Conservation (phyloP, 2,329 filamentous ascomycete species). For the Coniochaeta pulveracea region DNA sequence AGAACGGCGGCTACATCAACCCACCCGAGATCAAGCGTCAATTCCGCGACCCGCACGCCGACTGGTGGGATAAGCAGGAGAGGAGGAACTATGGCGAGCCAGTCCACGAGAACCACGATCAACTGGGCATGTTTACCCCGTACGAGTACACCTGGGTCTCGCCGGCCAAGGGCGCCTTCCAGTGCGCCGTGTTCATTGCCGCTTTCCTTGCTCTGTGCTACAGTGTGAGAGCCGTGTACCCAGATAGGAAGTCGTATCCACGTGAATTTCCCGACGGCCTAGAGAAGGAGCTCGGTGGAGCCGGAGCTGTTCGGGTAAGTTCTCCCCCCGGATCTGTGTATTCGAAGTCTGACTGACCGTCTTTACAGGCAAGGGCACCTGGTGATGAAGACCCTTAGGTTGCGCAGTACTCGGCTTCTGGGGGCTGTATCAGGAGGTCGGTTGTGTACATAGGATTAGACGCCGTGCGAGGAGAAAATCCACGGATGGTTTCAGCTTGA, state of each 20-base stretch:
- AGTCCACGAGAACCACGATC: conserved; percentile 91
- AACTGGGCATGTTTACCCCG: conserved; percentile 78
- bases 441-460: too few relatives aligned
- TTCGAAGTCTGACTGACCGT: neutral
- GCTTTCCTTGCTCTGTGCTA: conserved; percentile 55
- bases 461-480: too few relatives aligned
- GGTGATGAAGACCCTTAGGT: conserved; percentile 42
- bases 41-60: conserved; percentile 82
- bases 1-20: conserved; percentile 82
- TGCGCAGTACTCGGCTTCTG: too few relatives aligned
- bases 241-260: conserved; percentile 58
- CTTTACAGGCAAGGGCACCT: conserved; percentile 36
- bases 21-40: conserved; percentile 73
- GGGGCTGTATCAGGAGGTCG: too few relatives aligned
- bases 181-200: conserved; percentile 57
- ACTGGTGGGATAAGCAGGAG: conserved; percentile 98
- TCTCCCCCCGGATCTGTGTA: neutral
- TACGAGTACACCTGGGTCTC: conserved; percentile 79
- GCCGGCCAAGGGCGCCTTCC: conserved; percentile 56
- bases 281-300: conserved; percentile 63
- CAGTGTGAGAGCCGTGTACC: conserved; percentile 57
- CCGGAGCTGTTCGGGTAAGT: conserved; percentile 55
- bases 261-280: conserved; percentile 63
- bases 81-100: conserved; percentile 94
- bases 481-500: too few relatives aligned